These are phyloP conservation scores for Dactylellina haptotyla DNA, from an alignment of 2,329 filamentous ascomycete species.

Conservation along the genomic window DNA sequence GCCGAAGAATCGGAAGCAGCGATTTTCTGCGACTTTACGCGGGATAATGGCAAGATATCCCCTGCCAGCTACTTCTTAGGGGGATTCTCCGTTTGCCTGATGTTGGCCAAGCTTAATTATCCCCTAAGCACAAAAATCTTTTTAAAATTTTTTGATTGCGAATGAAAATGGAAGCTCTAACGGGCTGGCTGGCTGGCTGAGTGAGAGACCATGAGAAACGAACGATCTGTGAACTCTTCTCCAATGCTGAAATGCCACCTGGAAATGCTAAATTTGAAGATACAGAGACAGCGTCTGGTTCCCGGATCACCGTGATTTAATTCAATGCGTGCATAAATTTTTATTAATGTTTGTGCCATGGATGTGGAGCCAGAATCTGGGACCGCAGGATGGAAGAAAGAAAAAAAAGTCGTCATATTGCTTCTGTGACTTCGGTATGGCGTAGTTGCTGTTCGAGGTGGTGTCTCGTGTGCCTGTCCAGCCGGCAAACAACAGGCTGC, in stretches of 20 bases:
- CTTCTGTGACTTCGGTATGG: constrained; percentile 13
- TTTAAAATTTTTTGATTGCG: constrained; percentile 1
- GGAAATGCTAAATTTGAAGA: constrained; percentile 1
- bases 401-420: constrained; percentile 18
- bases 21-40: constrained; percentile 44
- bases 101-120: constrained; percentile 23
- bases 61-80: constrained; percentile 26
- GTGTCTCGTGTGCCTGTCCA: constrained; percentile 35
- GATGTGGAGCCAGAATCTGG: not conserved
- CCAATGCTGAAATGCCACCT: not conserved
- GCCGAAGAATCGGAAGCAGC: constrained; percentile 32
- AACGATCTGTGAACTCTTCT: not conserved
- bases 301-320: not conserved
- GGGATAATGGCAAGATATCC: constrained; percentile 34
- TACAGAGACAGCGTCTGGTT: not conserved
- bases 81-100: constrained; percentile 36
- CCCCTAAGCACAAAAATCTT: not conserved
- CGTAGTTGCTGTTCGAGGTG: constrained; percentile 16
- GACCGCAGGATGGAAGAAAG: too few relatives aligned
- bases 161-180: constrained; percentile 24
- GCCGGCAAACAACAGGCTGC: not conserved
- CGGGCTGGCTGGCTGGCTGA: not conserved
- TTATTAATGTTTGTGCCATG: not conserved
- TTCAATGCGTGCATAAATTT: constrained; percentile 1
- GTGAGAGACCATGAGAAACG: not conserved